Evolutionary conservation across 495 filamentous ascomycete species (phyloP).

Genomic region (Podospora bellae-mahoneyi): DNA sequence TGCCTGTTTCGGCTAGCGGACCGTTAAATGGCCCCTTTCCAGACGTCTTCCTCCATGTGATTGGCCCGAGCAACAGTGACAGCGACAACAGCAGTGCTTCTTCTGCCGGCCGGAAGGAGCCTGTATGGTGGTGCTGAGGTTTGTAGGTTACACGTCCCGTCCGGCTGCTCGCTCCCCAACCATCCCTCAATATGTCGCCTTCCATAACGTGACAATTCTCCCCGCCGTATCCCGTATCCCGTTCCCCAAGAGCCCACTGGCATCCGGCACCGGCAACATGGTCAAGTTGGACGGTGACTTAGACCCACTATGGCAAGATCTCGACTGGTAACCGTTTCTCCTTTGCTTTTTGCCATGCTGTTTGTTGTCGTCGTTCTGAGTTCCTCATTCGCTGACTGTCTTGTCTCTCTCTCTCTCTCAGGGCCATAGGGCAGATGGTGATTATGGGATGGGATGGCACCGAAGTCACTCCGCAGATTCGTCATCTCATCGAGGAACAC

Average conservation of each 20-base stretch:
- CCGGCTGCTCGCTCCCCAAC: not conserved
- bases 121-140: not conserved
- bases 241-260: slow-evolving; percentile 5
- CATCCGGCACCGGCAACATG: slow-evolving; percentile 27
- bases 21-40: not conserved
- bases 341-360: not conserved
- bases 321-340: slow-evolving; percentile 50
- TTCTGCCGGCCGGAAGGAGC: not conserved
- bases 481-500: slow-evolving; percentile 77
- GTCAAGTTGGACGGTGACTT: slow-evolving; percentile 49
- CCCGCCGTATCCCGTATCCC: slow-evolving; percentile 10
- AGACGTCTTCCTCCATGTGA: not conserved
- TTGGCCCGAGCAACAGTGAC: not conserved
- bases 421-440: slow-evolving; percentile 81
- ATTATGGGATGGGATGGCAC: slow-evolving; percentile 97
- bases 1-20: slow-evolving; percentile 18
- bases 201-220: slow-evolving; percentile 26
- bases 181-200: slow-evolving; percentile 20
- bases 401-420: slow-evolving; percentile 23
- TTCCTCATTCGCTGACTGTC: slow-evolving; percentile 5
- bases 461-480: slow-evolving; percentile 79
- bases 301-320: slow-evolving; percentile 68
- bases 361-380: not conserved
- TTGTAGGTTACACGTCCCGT: not conserved
- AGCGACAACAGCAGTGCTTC: not conserved